Base-by-base conservation (phyloP, 805 yeast species). In the Alloascoidea hylecoeti region DNA sequence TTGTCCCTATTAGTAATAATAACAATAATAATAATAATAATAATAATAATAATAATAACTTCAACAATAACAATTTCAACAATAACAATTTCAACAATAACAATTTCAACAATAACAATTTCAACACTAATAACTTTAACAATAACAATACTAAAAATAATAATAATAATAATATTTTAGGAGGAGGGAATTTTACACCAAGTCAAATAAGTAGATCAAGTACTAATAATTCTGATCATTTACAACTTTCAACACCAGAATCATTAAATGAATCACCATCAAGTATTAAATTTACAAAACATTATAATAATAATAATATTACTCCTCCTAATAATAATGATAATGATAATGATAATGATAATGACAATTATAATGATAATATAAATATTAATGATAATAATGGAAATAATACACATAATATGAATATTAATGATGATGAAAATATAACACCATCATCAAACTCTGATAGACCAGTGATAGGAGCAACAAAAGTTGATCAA, bases 401-500 rank as follows among this genome's bases (percentile, higher is more conserved):
- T n/a, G n/a, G n/a, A n/a, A n/a, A n/a, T n/a, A n/a, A n/a, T n/a
- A n/a, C n/a, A n/a, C n/a, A n/a, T n/a, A n/a, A n/a, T n/a, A n/a
- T n/a, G n/a, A n/a, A n/a, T n/a, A n/a, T n/a, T n/a, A n/a, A n/a
- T n/a, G n/a, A n/a, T n/a, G n/a, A n/a, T n/a, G n/a, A n/a, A n/a
- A n/a, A n/a, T n/a, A n/a, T 41, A 41, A 35, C 38, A 33, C 17
- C 46, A 39, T 23, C 42, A 37, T 3, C 47, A 42, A 3, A 35
- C 32, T 12, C 41, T 33, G 28, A 18, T 35, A 46, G 82, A 38
- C 84, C 86, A 3, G 58, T 78, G 16, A 55, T 84, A 4, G 95
- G 95, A 2, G 85, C 88, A 3, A 88, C 95, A 0, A 82, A 82
- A 51, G 83, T 88, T 17, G 97, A 88, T 57, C 94, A 80, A 49